A percentile compares a stretch with the other conserved stretches of the same genome.
phyloP scores from a whole-genome alignment of 2,329 filamentous ascomycete genomes.

The Fusarium sp. region DNA sequence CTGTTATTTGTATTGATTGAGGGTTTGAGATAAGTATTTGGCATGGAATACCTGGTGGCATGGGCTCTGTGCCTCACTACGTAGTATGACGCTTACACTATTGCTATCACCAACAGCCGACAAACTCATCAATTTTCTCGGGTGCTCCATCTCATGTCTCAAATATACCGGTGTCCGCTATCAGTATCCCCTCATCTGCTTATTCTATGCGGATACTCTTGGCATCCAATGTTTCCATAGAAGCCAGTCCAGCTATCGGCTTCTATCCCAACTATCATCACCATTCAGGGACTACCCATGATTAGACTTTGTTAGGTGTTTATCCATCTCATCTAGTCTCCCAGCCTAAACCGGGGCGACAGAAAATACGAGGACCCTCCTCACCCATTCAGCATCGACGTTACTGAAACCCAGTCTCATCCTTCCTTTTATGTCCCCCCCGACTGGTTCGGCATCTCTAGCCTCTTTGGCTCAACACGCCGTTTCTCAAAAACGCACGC shows the following conservation, averaged over 20 bases:
- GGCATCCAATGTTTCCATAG: background rate
- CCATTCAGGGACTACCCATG: background rate
- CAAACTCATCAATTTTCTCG: background rate
- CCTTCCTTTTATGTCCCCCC: background rate
- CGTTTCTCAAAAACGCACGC: background rate
- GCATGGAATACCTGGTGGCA: background rate
- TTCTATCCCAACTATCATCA: background rate
- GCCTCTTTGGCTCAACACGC: background rate
- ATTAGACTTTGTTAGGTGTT: slow-evolving; percentile 8
- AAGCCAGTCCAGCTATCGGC: background rate
- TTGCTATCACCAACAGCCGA: background rate
- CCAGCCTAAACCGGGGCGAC: background rate
- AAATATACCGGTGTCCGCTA: too few species aligned
- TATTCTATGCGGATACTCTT: background rate
- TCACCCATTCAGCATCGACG: background rate
- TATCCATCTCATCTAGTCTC: background rate
- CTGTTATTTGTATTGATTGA: background rate
- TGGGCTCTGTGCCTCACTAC: too few species aligned
- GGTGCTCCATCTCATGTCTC: background rate
- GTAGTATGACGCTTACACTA: background rate
- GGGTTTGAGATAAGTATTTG: background rate
- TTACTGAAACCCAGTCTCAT: background rate
- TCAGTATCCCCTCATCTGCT: background rate
- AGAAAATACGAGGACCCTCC: background rate
- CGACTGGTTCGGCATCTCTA: background rate